phyloP scores from a whole-genome alignment of 2,329 filamentous ascomycete species.

The Chaetomium olivaceum region DNA sequence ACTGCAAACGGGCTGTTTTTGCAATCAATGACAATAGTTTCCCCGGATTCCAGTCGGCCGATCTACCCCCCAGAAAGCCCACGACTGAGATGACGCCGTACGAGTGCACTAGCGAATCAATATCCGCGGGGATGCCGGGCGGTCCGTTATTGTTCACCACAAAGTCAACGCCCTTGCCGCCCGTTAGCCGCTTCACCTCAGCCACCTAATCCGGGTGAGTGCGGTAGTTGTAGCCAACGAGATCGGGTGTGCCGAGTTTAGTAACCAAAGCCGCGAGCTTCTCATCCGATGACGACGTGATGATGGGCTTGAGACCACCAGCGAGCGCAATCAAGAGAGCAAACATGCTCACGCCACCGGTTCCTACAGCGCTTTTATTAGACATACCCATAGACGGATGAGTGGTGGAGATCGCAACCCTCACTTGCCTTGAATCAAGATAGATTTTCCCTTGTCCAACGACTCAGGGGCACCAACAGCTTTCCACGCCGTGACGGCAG shows the following conservation, averaged over 20 bases:
- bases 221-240: background rate
- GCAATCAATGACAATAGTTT: background rate
- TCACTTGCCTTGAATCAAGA: background rate
- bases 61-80: background rate
- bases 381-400: background rate
- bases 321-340: background rate
- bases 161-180: background rate
- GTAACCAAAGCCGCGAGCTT: background rate
- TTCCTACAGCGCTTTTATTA: background rate
- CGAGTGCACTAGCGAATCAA: background rate
- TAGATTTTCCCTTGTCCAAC: background rate
- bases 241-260: background rate
- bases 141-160: background rate
- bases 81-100: background rate
- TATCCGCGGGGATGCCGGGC: background rate
- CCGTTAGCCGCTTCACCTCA: background rate
- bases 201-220: background rate
- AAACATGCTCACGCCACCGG: background rate
- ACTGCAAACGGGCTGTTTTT: background rate
- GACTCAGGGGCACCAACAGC: background rate
- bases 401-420: background rate
- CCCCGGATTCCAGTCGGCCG: background rate
- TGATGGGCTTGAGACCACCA: background rate
- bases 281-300: background rate
- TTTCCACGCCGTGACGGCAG: background rate